A percentile compares a stretch with the other conserved stretches of the same genome.
phyloP scores from a whole-genome alignment of 2,329 filamentous ascomycete species.

The Fusarium nanum region DNA sequence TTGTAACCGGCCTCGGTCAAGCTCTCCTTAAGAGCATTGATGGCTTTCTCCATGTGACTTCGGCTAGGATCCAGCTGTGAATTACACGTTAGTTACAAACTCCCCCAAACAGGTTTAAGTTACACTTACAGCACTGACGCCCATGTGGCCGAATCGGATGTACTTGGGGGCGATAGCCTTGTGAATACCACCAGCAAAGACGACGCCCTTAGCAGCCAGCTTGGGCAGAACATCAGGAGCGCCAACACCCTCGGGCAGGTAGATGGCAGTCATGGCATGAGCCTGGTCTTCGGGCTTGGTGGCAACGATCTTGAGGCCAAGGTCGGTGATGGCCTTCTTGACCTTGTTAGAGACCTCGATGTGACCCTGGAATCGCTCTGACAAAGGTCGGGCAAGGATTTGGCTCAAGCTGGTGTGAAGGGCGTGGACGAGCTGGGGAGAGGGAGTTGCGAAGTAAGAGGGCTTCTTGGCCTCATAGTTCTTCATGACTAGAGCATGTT shows the following conservation, averaged over 20 bases:
- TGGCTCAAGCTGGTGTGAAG: slow-evolving; percentile 89
- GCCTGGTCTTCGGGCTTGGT: slow-evolving; percentile 89
- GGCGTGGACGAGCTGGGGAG: slow-evolving; percentile 92
- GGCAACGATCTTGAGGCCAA: slow-evolving; percentile 90
- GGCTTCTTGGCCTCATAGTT: slow-evolving; percentile 99
- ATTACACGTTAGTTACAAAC: slow-evolving; percentile 35
- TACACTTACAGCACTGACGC: slow-evolving; percentile 81
- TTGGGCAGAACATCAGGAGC: slow-evolving; percentile 87
- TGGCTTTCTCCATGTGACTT: slow-evolving; percentile 84
- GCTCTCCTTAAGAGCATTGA: slow-evolving; percentile 79
- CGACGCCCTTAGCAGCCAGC: slow-evolving; percentile 85
- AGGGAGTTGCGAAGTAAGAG: slow-evolving; percentile 97
- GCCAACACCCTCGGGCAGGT: slow-evolving; percentile 85
- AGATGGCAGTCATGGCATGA: slow-evolving; percentile 98
- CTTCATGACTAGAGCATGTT: slow-evolving; percentile 79
- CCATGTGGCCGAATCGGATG: slow-evolving; percentile 97
- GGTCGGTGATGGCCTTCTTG: slow-evolving; percentile 82
- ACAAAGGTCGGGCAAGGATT: slow-evolving; percentile 82
- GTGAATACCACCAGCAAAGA: slow-evolving; percentile 96
- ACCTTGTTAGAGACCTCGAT: slow-evolving; percentile 82
- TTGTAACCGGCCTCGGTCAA: slow-evolving; percentile 79
- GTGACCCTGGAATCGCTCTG: slow-evolving; percentile 87
- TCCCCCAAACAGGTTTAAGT: background rate
- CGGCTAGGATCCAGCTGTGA: slow-evolving; percentile 77
- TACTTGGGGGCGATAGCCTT: slow-evolving; percentile 95